A percentile compares a stretch with the other conserved stretches of the same genome.
phyloP scores from a whole-genome alignment of 495 filamentous ascomycete genomes.

The Friedmanniomyces endolithicus region DNA sequence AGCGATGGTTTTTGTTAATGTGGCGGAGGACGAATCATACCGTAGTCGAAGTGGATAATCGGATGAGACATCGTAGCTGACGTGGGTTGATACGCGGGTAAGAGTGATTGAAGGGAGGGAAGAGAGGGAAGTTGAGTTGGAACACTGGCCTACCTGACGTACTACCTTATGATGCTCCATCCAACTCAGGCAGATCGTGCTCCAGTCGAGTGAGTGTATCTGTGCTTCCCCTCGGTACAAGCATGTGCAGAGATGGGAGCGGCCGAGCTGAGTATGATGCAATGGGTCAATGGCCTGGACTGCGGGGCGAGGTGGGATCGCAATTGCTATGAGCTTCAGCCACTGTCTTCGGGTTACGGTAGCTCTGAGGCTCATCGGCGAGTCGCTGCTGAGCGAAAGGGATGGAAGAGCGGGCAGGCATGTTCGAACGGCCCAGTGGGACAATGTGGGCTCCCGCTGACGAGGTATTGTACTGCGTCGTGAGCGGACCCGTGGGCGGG shows the following conservation, averaged over 20 bases:
- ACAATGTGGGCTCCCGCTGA: no score
- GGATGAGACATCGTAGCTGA: conserved; percentile 7
- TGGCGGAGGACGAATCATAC: background rate
- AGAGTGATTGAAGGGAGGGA: background rate
- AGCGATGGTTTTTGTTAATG: background rate
- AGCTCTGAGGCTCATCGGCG: no score
- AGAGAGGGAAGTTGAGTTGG: no score
- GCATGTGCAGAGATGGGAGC: background rate
- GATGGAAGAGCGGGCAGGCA: no score
- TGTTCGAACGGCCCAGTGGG: no score
- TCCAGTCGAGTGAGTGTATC: no score
- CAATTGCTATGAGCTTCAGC: background rate
- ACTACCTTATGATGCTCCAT: no score
- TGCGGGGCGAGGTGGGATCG: background rate
- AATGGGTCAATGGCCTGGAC: background rate
- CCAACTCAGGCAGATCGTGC: no score
- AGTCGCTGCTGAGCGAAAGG: no score
- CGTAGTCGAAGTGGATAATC: conserved; percentile 21
- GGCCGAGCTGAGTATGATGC: background rate
- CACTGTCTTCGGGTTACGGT: no score
- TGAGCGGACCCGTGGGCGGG: no score
- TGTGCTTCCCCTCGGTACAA: background rate
- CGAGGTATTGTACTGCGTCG: no score
- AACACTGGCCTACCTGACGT: background rate
- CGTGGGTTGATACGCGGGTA: background rate